These are phyloP conservation scores for Ogataea glucozyma DNA, from an alignment of 805 yeast genomes.

Conservation along the genomic window DNA sequence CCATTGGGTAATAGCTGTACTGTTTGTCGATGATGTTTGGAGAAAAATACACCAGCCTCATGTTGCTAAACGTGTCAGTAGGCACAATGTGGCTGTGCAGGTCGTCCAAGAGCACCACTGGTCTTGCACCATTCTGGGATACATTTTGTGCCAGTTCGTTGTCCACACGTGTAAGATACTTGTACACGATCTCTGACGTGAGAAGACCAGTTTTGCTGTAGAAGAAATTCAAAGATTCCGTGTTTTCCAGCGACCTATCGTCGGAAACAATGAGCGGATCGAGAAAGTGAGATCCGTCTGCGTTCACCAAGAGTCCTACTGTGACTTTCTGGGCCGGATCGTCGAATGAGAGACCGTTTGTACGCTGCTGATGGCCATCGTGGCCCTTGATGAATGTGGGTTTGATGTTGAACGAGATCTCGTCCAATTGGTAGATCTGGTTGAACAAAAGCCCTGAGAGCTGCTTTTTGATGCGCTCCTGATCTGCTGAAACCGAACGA, in stretches of 20 bases:
- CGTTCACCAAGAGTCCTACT: conserved; percentile 32
- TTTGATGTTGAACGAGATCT: conserved; percentile 29
- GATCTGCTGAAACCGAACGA: conserved; percentile 25
- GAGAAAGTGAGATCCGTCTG: conserved; percentile 30
- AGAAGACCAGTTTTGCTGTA: conserved; percentile 28
- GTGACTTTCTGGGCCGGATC: conserved; percentile 25
- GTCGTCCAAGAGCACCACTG: conserved; percentile 36
- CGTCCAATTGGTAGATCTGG: conserved; percentile 42
- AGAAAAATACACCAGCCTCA: conserved; percentile 35
- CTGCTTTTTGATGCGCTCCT: conserved; percentile 22
- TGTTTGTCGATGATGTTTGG: conserved; percentile 18
- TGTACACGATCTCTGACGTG: conserved; percentile 30
- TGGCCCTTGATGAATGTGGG: conserved; percentile 24
- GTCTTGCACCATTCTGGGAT: conserved; percentile 20
- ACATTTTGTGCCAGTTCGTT: conserved; percentile 4
- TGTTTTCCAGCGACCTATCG: conserved; percentile 15
- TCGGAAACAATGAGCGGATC: conserved; percentile 33
- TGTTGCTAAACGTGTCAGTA: conserved; percentile 28
- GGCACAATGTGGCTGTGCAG: conserved; percentile 40
- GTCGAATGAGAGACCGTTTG: conserved; percentile 14
- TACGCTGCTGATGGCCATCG: conserved; percentile 5
- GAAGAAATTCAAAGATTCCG: conserved; percentile 15
- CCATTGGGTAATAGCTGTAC: conserved; percentile 33
- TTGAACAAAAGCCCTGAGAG: conserved; percentile 21
- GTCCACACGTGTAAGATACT: conserved; percentile 27